A percentile compares a stretch with the other conserved stretches of the same genome.
These are phyloP conservation scores for Pleurotus cornucopiae DNA, from an alignment of 768 basidiomycete genomes.

Conservation along the genomic window DNA sequence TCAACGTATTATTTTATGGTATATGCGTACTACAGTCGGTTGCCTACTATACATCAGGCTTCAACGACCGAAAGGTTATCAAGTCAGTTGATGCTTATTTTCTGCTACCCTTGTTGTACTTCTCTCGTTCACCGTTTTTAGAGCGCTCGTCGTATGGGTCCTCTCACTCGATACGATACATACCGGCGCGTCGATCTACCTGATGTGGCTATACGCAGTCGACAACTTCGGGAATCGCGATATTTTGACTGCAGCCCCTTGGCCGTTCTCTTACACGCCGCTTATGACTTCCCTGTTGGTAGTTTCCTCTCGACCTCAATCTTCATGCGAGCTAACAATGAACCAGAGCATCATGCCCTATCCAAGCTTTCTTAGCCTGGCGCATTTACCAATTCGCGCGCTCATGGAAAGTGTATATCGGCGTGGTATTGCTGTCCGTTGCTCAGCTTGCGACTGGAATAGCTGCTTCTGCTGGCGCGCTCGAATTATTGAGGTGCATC, in stretches of 20 bases:
- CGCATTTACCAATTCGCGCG: conserved; percentile 21
- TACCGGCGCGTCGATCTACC: conserved; percentile 18
- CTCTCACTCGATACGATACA: conserved; percentile 24
- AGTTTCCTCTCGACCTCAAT: neutral
- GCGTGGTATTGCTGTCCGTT: conserved; percentile 14
- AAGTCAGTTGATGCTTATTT: neutral
- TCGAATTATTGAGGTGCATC: conserved; percentile 17
- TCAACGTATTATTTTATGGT: conserved; percentile 3
- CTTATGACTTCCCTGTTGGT: conserved; percentile 23
- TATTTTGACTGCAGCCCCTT: conserved; percentile 17
- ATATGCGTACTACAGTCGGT: conserved; percentile 1
- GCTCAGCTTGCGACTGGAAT: conserved; percentile 21
- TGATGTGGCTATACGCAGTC: conserved; percentile 25
- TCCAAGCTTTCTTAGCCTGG: conserved; percentile 27
- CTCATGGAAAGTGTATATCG: conserved; percentile 17
- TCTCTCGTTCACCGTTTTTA: neutral
- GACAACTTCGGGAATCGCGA: conserved; percentile 17
- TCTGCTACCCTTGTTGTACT: neutral
- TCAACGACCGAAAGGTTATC: conserved; percentile 3
- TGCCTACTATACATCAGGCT: neutral
- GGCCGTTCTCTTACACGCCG: conserved; percentile 24
- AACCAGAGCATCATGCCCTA: conserved; percentile 24
- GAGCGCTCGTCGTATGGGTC: conserved; percentile 23
- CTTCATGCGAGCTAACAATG: neutral
- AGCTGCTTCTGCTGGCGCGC: conserved; percentile 18